Conservation (phyloP, 2,329 filamentous ascomycete species). For the Aureobasidium sp. region DNA sequence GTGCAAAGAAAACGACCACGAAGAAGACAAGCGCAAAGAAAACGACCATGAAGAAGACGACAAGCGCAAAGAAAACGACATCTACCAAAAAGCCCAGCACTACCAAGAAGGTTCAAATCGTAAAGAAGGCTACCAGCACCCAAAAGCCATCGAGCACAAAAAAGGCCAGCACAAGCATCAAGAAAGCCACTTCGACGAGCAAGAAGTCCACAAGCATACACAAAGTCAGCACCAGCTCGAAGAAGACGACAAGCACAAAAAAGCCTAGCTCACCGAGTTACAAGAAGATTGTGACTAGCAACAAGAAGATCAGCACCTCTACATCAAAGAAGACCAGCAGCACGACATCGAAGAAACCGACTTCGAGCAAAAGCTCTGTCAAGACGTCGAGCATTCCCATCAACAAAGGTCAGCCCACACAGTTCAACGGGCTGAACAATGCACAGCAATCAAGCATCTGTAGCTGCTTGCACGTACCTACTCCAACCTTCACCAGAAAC, state of each 20-base stretch:
- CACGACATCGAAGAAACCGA: background rate
- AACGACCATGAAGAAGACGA: background rate
- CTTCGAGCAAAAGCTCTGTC: background rate
- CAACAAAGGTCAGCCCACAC: background rate
- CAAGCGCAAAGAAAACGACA: background rate
- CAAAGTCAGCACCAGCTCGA: background rate
- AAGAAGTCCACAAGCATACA: background rate
- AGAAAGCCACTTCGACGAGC: background rate
- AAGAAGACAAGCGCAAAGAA: background rate
- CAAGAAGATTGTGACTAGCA: background rate
- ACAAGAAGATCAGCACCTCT: background rate
- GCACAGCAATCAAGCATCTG: conserved; percentile 10
- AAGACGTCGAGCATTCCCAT: background rate
- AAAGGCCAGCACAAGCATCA: background rate
- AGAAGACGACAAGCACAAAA: background rate
- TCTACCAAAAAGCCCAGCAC: background rate
- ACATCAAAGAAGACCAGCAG: background rate
- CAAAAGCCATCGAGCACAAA: background rate
- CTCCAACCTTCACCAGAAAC: conserved; percentile 3
- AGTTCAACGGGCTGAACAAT: conserved; percentile 1
- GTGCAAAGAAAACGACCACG: background rate
- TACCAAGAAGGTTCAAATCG: background rate
- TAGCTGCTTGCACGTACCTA: conserved; percentile 13
- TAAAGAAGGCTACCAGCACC: background rate
- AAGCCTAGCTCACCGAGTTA: background rate